Base-by-base conservation (phyloP, 345 rosid species). In the Moricandia arvensis region DNA sequence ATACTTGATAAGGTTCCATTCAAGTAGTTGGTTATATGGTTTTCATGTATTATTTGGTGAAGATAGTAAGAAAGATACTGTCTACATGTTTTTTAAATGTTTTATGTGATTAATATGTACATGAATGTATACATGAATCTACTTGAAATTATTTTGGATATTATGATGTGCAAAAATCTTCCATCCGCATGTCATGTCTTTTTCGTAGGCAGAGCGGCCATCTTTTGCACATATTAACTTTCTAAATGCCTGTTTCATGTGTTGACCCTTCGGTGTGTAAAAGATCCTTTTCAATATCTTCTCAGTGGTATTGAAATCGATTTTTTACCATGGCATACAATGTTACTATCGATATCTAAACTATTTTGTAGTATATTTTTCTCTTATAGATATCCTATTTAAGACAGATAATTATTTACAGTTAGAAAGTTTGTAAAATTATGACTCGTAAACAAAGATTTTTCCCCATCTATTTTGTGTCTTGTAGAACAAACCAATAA, bases 121-220 rank as follows among this genome's bases (percentile, higher is more conserved):
- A 45, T 0, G 1, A 10, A 17, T 69, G 51, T 55, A 2, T 57
- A 27, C 29, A 27, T 29, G 45, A 29, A 57, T 65, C 11, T 0
- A 66, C 47, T 27, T 12, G 1, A 16, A 38, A n/a, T 59, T 16
- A 3, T 12, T 47, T 47, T n/a, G 53, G 18, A n/a, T 47, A 47
- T n/a, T 16, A 1, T 21, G 16, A 73, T 51, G 73, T 71, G 81
- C 77, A 67, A 72, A 73, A 79, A 78, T 72, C 77, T 79, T 79
- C 78, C 78, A 79, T 72, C 78, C 81, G 74, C 69, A 68, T 73
- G 81, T 9, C 73, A 66, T 47, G 81, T 66, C 73, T 5, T 60
- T 72, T 63, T 47, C 58, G 74, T 78, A 72, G 78, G 66, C 81
- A 73, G 69, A 41, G 78, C 59, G 81, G 81, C 81, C 81, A 78